These are phyloP conservation scores for Hibiscus trionum DNA, from an alignment of 345 rosid genomes.

Conservation along the genomic window DNA sequence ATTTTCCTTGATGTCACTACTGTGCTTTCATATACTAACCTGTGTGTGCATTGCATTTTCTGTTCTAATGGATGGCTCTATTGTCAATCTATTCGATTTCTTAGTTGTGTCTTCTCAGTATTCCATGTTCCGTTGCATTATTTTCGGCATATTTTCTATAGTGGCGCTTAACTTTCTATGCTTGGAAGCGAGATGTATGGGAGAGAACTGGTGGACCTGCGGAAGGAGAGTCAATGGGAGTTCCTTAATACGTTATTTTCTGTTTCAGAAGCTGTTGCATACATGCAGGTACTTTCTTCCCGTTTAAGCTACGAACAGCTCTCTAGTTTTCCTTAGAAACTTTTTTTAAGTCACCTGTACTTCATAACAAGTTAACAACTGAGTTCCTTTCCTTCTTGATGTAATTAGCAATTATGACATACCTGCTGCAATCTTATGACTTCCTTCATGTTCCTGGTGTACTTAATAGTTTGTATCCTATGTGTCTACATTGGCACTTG, in stretches of 20 bases:
- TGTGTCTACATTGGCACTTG: background rate
- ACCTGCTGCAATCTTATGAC: background rate
- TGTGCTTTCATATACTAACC: background rate
- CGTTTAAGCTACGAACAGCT: background rate
- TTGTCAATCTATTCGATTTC: background rate
- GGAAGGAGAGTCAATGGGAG: constrained; percentile 86
- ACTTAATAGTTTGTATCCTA: background rate
- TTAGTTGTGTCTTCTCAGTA: background rate
- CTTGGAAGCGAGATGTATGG: constrained; percentile 83
- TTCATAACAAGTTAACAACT: background rate
- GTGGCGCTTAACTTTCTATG: constrained; percentile 34
- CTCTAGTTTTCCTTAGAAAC: background rate
- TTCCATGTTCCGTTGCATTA: constrained; percentile 12
- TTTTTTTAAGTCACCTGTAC: background rate
- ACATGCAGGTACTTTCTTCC: constrained; percentile 60
- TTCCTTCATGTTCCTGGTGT: background rate
- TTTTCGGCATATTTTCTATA: constrained; percentile 27
- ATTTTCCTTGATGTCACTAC: background rate
- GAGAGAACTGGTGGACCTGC: constrained; percentile 87
- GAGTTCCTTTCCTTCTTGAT: constrained; percentile 1
- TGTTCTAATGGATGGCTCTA: background rate
- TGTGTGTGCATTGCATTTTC: background rate
- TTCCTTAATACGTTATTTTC: constrained; percentile 91
- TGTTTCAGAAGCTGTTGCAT: constrained; percentile 94
- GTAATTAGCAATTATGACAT: background rate